phyloP scores from a whole-genome alignment of 768 basidiomycete species.

The Amanita muscaria region DNA sequence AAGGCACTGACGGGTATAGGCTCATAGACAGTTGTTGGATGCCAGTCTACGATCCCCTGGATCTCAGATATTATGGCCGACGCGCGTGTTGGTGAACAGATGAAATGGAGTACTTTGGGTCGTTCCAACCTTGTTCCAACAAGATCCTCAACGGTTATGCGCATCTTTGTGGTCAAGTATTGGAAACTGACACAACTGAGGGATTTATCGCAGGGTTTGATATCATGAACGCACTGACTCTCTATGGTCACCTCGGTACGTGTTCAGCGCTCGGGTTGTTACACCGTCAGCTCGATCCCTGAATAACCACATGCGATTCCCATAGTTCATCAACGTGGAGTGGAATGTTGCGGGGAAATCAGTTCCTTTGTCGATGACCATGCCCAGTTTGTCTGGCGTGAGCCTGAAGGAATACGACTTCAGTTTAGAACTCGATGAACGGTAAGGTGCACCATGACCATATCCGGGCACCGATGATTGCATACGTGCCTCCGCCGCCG shows the following conservation, averaged over 20 bases:
- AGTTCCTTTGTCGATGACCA: slow-evolving; percentile 75
- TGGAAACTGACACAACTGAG: slow-evolving; percentile 65
- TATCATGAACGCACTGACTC: slow-evolving; percentile 33
- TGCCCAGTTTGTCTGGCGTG: slow-evolving; percentile 53
- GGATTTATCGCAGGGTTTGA: neutral
- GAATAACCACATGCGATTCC: slow-evolving; percentile 70
- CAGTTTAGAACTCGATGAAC: neutral
- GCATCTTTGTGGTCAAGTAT: slow-evolving; percentile 65
- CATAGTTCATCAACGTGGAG: slow-evolving; percentile 48
- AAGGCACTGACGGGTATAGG: slow-evolving; percentile 65
- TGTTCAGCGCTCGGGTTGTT: slow-evolving; percentile 72
- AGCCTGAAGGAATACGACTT: slow-evolving; percentile 38
- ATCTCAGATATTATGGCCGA: slow-evolving; percentile 58
- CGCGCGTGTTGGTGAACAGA: slow-evolving; percentile 76
- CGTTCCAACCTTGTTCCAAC: slow-evolving; percentile 38
- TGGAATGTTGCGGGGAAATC: slow-evolving; percentile 65
- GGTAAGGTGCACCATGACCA: slow-evolving; percentile 37
- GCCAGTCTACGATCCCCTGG: slow-evolving; percentile 43
- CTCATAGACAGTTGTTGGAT: slow-evolving; percentile 67
- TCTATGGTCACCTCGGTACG: slow-evolving; percentile 65
- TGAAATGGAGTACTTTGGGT: slow-evolving; percentile 59
- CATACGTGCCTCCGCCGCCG: slow-evolving; percentile 85
- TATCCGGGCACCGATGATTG: slow-evolving; percentile 71
- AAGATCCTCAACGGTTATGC: slow-evolving; percentile 66
- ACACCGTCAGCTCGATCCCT: slow-evolving; percentile 40